Evolutionary conservation across 768 basidiomycete species (phyloP).

Genomic region (Boletales sp.): DNA sequence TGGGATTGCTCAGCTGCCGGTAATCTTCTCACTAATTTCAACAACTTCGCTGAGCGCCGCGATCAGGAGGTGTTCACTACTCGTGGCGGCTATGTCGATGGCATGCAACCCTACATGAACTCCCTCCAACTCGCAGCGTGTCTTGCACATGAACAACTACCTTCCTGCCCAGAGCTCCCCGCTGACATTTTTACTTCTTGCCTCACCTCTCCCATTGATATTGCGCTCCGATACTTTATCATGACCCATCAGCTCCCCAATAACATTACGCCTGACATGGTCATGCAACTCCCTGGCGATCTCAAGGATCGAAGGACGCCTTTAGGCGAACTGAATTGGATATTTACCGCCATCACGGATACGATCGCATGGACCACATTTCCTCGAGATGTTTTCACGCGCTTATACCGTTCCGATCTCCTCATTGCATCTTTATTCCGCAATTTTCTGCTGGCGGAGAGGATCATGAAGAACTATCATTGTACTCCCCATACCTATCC

Average conservation of each 20-base stretch:
- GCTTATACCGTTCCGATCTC: constrained; percentile 91
- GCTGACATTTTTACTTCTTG: constrained; percentile 98
- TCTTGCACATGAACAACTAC: constrained; percentile 84
- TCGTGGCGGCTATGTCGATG: constrained; percentile 57
- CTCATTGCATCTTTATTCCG: constrained; percentile 95
- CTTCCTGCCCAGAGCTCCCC: constrained; percentile 93
- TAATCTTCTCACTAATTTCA: constrained; percentile 87
- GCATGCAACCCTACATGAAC: constrained; percentile 70
- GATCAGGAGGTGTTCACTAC: constrained; percentile 60
- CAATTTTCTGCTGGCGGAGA: constrained; percentile 94
- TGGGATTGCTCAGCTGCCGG: constrained; percentile 99
- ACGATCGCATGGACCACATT: constrained; percentile 99
- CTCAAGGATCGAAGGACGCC: constrained; percentile 95
- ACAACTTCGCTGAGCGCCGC: constrained; percentile 68
- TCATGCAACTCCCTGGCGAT: constrained; percentile 93
- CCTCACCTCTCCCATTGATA: constrained; percentile 97
- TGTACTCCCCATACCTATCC: constrained; percentile 95
- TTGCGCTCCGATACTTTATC: constrained; percentile 89
- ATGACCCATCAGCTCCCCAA: constrained; percentile 85
- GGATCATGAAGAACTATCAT: constrained; percentile 97
- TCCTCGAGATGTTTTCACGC: constrained; percentile 88
- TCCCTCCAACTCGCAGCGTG: constrained; percentile 96
- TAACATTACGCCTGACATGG: constrained; percentile 82
- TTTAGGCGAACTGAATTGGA: constrained; percentile 99
- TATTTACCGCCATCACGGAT: constrained; percentile 98